Base-by-base conservation (phyloP, 75 land plant species). In the Adiantum capillusveneris region DNA sequence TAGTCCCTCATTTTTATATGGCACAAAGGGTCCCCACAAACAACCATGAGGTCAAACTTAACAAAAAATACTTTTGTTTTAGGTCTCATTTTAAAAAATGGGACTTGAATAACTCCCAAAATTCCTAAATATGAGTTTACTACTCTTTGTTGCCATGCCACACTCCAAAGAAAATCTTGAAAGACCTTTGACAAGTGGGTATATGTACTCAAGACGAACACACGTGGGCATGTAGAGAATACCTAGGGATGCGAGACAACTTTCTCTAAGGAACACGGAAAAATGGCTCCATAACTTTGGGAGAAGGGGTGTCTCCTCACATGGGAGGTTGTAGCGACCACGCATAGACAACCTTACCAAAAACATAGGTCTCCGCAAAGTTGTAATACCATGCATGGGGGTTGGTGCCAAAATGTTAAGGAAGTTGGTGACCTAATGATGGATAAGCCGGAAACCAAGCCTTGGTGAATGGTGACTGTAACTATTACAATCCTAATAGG, bases 141-240 rank as follows among this genome's bases (percentile, higher is more conserved):
- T n/a, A n/a, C n/a, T n/a, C n/a, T n/a, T n/a, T n/a, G n/a, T n/a
- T n/a, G n/a, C 60, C 27, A 55, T 18, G 62, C 51, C 61, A 66
- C 43, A 66, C 63, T 56, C 36, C 62, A 0, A 66, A 55, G 62
- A 66, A 56, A 66, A 66, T 31, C 48, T 57, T 12, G 54, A 62
- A 62, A 3, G 56, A 56, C 29, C 28, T 56, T 56, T 26, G 41
- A 66, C 60, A 57, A 66, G 60, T 42, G 45, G 68, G 39, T 42
- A 66, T 27, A 6, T 57, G 14, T 56, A 57, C 62, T 44, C 29
- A 16, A 66, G 56, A 66, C 22, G 14, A 46, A 66, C 61, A 66
- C 22, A 66, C 29, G 68, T 56, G 53, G 48, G 28, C 26, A 62
- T 53, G 68, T 37, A 56, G 63, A 66, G 46, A 66, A 66, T 56